Conservation (phyloP, 176 grass and related monocot genomes). For the Alopecurus myosuroides region DNA sequence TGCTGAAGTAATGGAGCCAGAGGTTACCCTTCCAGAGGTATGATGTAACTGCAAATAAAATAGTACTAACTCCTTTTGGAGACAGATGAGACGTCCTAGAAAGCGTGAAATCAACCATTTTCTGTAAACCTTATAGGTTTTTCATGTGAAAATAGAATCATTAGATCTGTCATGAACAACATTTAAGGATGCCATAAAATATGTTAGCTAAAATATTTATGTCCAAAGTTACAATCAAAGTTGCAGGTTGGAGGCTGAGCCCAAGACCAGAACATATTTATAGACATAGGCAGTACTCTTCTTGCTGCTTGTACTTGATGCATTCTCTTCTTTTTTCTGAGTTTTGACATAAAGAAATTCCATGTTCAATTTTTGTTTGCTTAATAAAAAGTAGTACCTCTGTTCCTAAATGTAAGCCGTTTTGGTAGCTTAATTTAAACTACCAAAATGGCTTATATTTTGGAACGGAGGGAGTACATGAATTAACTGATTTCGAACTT, state of each 20-base stretch:
- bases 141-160: neutral
- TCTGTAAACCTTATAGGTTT: neutral
- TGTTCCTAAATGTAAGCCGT: too few relatives aligned
- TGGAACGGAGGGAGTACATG: too few relatives aligned
- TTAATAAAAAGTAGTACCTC: neutral
- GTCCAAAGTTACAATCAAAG: neutral
- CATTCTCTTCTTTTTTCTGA: neutral
- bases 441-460: too few relatives aligned
- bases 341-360: neutral
- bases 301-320: neutral
- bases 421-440: too few relatives aligned
- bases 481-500: neutral
- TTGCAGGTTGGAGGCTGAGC: neutral
- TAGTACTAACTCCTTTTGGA: neutral
- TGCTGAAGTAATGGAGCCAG: neutral
- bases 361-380: neutral
- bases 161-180: neutral
- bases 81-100: neutral
- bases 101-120: neutral
- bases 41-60: neutral
- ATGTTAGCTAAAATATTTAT: neutral
- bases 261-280: neutral
- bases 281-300: neutral
- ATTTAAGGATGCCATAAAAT: neutral
- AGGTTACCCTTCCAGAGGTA: conserved; percentile 9